Base-by-base conservation (phyloP, 1,139 yeast genomes). In the Yamadazyma taylorii region DNA sequence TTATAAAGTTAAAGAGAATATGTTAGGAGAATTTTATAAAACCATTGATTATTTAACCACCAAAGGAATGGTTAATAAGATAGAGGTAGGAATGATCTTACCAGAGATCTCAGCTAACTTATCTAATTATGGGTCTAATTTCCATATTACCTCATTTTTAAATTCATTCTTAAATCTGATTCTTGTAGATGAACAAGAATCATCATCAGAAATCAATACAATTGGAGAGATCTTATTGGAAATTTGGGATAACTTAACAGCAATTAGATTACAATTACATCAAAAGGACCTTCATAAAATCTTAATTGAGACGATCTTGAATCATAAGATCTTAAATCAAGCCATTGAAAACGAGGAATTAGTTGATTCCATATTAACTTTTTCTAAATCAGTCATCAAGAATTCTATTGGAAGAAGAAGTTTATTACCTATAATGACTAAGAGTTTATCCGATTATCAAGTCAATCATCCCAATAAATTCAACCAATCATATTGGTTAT, bases 361-460 rank as follows among this genome's bases (percentile, higher is more conserved):
- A 14, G 16, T 46, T 4, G 46, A 43, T 3, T 42, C 55, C 0
- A 47, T 85, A 2, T 49, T 51, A 2, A 51, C 47, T 3, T 69
- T 80, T 38, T 66, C 76, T 5, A 37, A 51, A 3, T 69, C 76
- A 1, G 65, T 81, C 2, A 61, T 84, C 42, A 51, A 61, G 2
- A 70, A 73, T 38, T 63, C 94, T 1, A 69, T 59, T 37, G 81
- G 86, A 0, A 75, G 96, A 58, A 75, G 95, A 47, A 72, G 85
- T 10, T 61, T 89, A 11, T 61, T 87, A 19, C 92, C 96, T 0
- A 52, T 71, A 0, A 56, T 88, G 17, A 68, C 85, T 3, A 55
- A 55, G 22, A 52, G 61, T 15, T 44, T 84, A 9, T 64, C 71
- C 3, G 52, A 56, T 3, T 73, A 63, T 42, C 81, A 77, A 48